A percentile compares a stretch with the other conserved stretches of the same genome.
Evolutionary conservation across 2,329 filamentous ascomycete genomes (phyloP).

Genomic region (Ophiostoma angusticollis): DNA sequence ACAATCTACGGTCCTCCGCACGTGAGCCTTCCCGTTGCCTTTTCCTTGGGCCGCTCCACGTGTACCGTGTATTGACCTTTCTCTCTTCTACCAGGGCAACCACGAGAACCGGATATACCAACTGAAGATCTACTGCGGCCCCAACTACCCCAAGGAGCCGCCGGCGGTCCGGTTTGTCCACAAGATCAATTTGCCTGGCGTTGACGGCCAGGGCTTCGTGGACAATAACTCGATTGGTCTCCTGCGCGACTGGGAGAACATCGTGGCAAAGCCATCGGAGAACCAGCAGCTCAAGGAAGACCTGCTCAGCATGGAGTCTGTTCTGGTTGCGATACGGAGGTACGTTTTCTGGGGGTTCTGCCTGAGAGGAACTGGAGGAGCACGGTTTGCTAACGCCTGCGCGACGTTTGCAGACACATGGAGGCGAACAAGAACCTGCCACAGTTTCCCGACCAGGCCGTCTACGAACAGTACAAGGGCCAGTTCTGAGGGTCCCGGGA

Average conservation of each 20-base stretch:
- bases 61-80: no score
- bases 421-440: conserved; percentile 92
- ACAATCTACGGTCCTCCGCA: conserved; percentile 95
- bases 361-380: no score
- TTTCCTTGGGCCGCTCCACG: not conserved
- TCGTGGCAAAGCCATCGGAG: conserved; percentile 63
- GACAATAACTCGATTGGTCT: conserved; percentile 75
- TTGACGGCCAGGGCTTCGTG: conserved; percentile 69
- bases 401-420: conserved; percentile 60
- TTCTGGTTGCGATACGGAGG: conserved; percentile 24
- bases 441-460: conserved; percentile 77
- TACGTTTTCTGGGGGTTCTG: no score
- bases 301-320: conserved; percentile 23
- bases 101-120: conserved; percentile 99
- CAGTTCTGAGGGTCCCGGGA: conserved; percentile 5
- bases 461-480: conserved; percentile 22
- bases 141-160: conserved; percentile 76
- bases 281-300: conserved; percentile 22
- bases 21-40: conserved; percentile 39
- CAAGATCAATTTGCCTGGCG: conserved; percentile 92
- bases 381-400: conserved; percentile 9
- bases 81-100: conserved; percentile 49
- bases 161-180: conserved; percentile 87
- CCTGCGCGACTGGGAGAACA: conserved; percentile 79
- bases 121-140: conserved; percentile 89